Conservation (phyloP, 345 rosid genomes). For the Raphanus raphanistrum region DNA sequence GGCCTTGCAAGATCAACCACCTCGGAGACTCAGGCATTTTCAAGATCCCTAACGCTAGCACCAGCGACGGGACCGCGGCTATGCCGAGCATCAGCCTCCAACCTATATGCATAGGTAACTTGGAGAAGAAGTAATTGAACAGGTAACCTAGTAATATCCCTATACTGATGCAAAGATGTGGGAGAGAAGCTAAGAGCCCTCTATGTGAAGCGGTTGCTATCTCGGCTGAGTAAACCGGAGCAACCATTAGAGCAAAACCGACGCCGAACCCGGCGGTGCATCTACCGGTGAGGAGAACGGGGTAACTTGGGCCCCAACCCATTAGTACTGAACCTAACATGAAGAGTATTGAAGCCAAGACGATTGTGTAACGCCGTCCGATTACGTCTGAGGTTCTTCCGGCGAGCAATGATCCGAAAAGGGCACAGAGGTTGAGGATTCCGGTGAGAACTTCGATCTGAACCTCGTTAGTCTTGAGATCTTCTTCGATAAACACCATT, state of each 20-base stretch:
- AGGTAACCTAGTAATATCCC: constrained; percentile 75
- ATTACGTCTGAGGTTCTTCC: constrained; percentile 83
- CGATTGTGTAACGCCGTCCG: constrained; percentile 84
- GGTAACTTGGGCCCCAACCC: constrained; percentile 79
- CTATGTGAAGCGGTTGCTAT: constrained; percentile 64
- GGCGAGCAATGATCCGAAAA: constrained; percentile 69
- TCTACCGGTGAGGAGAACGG: constrained; percentile 60
- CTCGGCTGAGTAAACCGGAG: constrained; percentile 88
- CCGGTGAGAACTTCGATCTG: constrained; percentile 79
- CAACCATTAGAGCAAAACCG: constrained; percentile 87
- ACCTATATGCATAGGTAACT: constrained; percentile 60
- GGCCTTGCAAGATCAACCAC: constrained; percentile 74
- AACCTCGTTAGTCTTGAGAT: constrained; percentile 59
- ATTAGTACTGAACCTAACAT: constrained; percentile 68
- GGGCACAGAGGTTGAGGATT: constrained; percentile 73
- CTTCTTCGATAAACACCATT: constrained; percentile 86
- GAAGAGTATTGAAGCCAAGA: constrained; percentile 65
- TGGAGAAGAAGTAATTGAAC: constrained; percentile 62
- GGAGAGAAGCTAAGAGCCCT: constrained; percentile 68
- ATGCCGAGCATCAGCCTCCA: constrained; percentile 91
- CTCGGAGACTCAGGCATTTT: constrained; percentile 90
- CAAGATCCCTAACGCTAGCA: constrained; percentile 52
- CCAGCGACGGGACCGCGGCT: constrained; percentile 71
- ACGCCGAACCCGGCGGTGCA: constrained; percentile 84
- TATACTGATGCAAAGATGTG: constrained; percentile 72